A percentile compares a stretch with the other conserved stretches of the same genome.
These are phyloP conservation scores for Barbatosphaeria neglecta DNA, from an alignment of 495 filamentous ascomycete genomes.

Conservation along the genomic window DNA sequence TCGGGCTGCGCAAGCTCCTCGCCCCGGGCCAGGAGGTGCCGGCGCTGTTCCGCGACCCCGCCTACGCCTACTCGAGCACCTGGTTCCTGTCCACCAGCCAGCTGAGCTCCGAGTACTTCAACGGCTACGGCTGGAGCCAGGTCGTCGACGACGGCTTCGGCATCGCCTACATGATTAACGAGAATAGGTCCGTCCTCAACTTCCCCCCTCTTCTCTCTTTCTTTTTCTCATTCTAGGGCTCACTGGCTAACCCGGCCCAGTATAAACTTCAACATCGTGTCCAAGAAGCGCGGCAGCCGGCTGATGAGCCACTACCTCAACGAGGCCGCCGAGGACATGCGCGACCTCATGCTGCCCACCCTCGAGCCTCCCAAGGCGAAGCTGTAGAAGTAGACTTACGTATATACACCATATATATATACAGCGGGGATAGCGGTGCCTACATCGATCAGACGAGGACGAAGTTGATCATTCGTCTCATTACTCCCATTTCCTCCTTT, in stretches of 20 bases:
- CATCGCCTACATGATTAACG: constrained; percentile 99
- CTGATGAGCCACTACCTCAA: constrained; percentile 92
- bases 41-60: constrained; percentile 73
- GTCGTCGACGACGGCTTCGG: constrained; percentile 94
- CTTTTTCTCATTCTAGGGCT: not conserved
- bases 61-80: constrained; percentile 68
- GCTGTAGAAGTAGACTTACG: no score
- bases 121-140: constrained; percentile 99
- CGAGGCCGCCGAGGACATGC: constrained; percentile 82
- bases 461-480: no score
- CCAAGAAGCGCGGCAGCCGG: constrained; percentile 80
- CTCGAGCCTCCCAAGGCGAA: constrained; percentile 80
- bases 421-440: not conserved
- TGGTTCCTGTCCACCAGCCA: constrained; percentile 89
- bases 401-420: not conserved
- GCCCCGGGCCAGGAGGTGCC: constrained; percentile 73
- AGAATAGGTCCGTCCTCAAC: constrained; percentile 52
- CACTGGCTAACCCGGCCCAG: constrained; percentile 30
- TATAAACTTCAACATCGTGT: constrained; percentile 97
- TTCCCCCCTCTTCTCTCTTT: not conserved
- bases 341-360: constrained; percentile 78
- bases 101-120: constrained; percentile 93
- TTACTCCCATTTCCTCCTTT: no score
- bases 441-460: no score
- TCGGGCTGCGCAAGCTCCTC: constrained; percentile 88